A percentile compares a stretch with the other conserved stretches of the same genome.
Conservation (phyloP, 805 yeast species). For the Middelhovenomyces tepae region DNA sequence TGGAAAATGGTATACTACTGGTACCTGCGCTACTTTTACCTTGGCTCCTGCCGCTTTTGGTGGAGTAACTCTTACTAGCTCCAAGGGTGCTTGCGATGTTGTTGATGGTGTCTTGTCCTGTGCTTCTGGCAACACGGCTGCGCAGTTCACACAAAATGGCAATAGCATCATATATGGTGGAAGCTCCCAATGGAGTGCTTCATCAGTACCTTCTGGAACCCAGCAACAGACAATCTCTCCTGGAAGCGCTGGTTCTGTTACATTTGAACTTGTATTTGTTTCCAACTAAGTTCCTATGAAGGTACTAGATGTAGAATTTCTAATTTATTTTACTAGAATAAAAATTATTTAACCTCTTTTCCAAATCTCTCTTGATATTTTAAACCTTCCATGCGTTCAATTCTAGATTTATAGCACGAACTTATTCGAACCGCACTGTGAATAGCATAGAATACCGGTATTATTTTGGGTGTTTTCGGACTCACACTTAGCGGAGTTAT, state of each 20-base stretch:
- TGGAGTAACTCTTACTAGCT: constrained; percentile 59
- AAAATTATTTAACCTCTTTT: no score
- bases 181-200: constrained; percentile 50
- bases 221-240: constrained; percentile 43
- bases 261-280: constrained; percentile 31
- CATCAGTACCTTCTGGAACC: constrained; percentile 34
- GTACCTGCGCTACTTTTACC: constrained; percentile 77
- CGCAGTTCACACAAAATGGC: constrained; percentile 50
- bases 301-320: no score
- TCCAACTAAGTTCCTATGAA: no score
- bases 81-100: constrained; percentile 62
- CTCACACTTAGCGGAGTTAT: no score
- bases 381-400: no score
- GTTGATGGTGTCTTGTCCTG: constrained; percentile 29
- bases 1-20: constrained; percentile 69
- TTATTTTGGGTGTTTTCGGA: no score
- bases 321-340: no score
- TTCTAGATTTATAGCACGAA: no score
- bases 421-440: no score
- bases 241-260: constrained; percentile 32
- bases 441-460: no score
- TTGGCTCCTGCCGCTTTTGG: constrained; percentile 54
- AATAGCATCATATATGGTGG: constrained; percentile 55
- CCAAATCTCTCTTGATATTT: no score
- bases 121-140: constrained; percentile 30